Evolutionary conservation across 2,329 filamentous ascomycete species (phyloP).

Genomic region (Penicillium hordei): DNA sequence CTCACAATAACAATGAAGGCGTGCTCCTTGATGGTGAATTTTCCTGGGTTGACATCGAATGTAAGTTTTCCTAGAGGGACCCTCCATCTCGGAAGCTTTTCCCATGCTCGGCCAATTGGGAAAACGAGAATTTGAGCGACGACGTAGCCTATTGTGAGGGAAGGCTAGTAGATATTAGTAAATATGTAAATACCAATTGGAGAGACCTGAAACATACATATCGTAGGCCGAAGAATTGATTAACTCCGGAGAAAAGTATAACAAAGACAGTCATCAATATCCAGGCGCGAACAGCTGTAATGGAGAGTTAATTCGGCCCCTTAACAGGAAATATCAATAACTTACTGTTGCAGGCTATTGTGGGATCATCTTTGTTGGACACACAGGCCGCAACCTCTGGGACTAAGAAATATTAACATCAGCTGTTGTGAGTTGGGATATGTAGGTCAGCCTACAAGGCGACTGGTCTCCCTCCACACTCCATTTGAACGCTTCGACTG

Average conservation of each 20-base stretch:
- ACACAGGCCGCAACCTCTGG: conserved; percentile 42
- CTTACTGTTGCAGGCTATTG: conserved; percentile 33
- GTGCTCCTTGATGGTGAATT: conserved; percentile 26
- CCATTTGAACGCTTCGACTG: conserved; percentile 40
- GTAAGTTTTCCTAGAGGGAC: conserved; percentile 20
- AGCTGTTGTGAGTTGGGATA: not conserved
- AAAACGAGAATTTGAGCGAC: conserved; percentile 25
- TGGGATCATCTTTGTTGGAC: conserved; percentile 37
- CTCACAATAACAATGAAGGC: conserved; percentile 27
- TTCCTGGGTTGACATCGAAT: conserved; percentile 25
- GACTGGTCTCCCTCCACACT: conserved; percentile 41
- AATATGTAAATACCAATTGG: not conserved
- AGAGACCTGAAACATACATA: conserved; percentile 18
- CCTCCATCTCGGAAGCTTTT: conserved; percentile 26
- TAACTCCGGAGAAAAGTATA: conserved; percentile 26
- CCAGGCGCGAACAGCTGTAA: conserved; percentile 33
- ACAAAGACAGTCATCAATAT: conserved; percentile 28
- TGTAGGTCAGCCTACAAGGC: conserved; percentile 29
- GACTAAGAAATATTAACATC: conserved; percentile 24
- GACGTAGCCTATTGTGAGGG: conserved; percentile 25
- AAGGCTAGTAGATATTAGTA: conserved; percentile 17
- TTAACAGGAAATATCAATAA: not conserved
- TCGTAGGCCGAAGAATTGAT: conserved; percentile 29
- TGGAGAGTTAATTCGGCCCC: not conserved
- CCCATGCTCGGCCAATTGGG: conserved; percentile 24